These are phyloP conservation scores for Trypanosomatidae sp. DNA, from an alignment of 208 protist genomes.

Conservation along the genomic window DNA sequence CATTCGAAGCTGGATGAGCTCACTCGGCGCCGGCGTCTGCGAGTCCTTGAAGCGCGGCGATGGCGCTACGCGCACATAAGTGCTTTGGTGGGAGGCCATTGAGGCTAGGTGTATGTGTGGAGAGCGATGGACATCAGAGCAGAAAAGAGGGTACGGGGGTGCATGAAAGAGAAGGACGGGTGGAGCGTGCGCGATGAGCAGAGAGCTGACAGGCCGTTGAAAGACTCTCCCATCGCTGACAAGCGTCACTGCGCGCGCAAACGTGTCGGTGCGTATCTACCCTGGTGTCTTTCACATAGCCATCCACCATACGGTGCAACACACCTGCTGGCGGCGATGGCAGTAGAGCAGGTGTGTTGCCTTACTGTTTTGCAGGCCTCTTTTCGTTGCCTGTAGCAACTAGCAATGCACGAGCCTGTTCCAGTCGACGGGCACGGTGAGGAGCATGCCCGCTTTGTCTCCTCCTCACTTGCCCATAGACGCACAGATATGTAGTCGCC, in stretches of 20 bases:
- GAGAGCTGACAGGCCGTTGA: not conserved
- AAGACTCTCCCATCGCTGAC: not conserved
- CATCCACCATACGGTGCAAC: not conserved
- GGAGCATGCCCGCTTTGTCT: not conserved
- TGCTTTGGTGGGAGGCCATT: constrained; percentile 9
- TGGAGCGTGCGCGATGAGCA: not conserved
- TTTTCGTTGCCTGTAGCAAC: not conserved
- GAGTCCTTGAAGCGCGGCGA: constrained; percentile 27
- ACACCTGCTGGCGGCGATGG: not conserved
- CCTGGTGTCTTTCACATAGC: not conserved
- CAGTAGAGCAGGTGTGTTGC: not conserved
- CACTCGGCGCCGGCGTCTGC: constrained; percentile 23
- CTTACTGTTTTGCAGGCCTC: not conserved
- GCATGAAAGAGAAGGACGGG: not conserved
- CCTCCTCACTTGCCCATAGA: not conserved
- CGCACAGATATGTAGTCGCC: not conserved
- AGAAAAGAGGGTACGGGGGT: not conserved
- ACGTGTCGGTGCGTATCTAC: not conserved
- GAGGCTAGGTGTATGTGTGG: not conserved
- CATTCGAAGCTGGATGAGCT: constrained; percentile 43
- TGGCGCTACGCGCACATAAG: constrained; percentile 28
- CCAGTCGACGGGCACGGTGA: not conserved
- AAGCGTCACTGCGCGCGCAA: not conserved
- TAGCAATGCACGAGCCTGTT: not conserved
- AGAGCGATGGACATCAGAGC: not conserved